Percentiles rank a stretch among this genome's conserved stretches.
These are phyloP conservation scores for Xerocomellus intermedius DNA, from an alignment of 768 basidiomycete species.

Conservation along the genomic window DNA sequence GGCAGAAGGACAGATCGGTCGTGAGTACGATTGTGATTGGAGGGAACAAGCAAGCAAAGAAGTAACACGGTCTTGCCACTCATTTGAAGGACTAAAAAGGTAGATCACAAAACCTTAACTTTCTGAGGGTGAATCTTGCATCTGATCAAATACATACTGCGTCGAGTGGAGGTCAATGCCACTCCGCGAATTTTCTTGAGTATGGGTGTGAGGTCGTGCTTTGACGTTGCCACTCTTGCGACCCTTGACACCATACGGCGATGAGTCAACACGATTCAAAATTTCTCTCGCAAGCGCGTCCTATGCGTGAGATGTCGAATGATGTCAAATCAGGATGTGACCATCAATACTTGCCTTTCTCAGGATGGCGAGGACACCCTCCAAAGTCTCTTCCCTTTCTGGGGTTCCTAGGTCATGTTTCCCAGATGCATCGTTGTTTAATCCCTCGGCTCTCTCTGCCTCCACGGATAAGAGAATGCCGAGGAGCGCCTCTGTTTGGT, in stretches of 20 bases:
- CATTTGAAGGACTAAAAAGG: slow-evolving; percentile 62
- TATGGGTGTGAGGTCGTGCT: slow-evolving; percentile 19
- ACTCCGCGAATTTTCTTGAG: slow-evolving; percentile 16
- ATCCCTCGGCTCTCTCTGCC: slow-evolving; percentile 21
- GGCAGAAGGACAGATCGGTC: neutral
- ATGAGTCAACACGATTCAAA: slow-evolving; percentile 75
- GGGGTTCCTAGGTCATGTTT: slow-evolving; percentile 1
- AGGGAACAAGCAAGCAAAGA: slow-evolving; percentile 22
- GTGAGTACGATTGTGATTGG: slow-evolving; percentile 6
- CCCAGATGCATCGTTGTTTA: slow-evolving; percentile 31
- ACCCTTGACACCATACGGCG: slow-evolving; percentile 74
- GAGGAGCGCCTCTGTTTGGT: slow-evolving; percentile 87
- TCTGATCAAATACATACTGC: slow-evolving; percentile 47
- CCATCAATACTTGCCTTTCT: slow-evolving; percentile 41
- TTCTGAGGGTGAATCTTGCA: neutral
- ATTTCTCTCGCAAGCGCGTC: slow-evolving; percentile 81
- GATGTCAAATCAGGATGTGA: neutral
- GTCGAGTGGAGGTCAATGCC: slow-evolving; percentile 51
- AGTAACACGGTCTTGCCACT: slow-evolving; percentile 76
- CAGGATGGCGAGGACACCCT: slow-evolving; percentile 47
- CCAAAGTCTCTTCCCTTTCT: slow-evolving; percentile 15
- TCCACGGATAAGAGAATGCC: slow-evolving; percentile 68
- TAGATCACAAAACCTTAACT: slow-evolving; percentile 7
- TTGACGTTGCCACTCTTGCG: slow-evolving; percentile 47
- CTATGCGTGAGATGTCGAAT: slow-evolving; percentile 35